Conservation (phyloP, 345 rosid genomes). For the Eutrema yunnanense region DNA sequence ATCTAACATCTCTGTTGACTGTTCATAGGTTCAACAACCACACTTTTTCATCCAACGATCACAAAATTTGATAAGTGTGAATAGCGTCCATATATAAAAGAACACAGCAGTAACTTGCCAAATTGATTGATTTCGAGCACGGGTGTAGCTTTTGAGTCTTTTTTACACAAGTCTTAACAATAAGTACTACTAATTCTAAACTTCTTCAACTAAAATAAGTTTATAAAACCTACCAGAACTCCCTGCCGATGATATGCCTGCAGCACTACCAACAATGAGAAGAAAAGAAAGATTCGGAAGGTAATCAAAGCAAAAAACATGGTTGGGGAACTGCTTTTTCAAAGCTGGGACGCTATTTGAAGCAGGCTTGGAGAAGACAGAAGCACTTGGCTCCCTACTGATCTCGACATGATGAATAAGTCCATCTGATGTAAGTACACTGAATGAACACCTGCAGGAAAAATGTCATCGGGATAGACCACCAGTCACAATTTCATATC, state of each 20-base stretch:
- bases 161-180: neutral
- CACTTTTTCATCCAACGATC: neutral
- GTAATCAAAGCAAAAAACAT: constrained; percentile 73
- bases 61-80: neutral
- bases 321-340: constrained; percentile 53
- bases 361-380: constrained; percentile 38
- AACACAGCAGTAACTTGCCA: neutral
- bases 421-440: constrained; percentile 66
- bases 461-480: constrained; percentile 3
- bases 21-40: neutral
- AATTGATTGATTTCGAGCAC: neutral
- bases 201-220: constrained; percentile 12
- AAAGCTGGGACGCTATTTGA: constrained; percentile 34
- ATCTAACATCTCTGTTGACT: neutral
- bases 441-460: constrained; percentile 66
- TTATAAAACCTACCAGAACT: constrained; percentile 52
- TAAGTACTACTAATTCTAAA: neutral
- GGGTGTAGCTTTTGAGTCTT: neutral
- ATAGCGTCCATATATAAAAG: neutral
- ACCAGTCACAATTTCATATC: constrained; percentile 6
- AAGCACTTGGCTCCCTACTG: constrained; percentile 60
- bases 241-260: constrained; percentile 32
- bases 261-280: constrained; percentile 50
- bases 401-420: constrained; percentile 58
- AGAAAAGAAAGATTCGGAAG: constrained; percentile 55